Evolutionary conservation across 73 alveolate species (phyloP).

Genomic region (Paramecium tetraurelia): DNA sequence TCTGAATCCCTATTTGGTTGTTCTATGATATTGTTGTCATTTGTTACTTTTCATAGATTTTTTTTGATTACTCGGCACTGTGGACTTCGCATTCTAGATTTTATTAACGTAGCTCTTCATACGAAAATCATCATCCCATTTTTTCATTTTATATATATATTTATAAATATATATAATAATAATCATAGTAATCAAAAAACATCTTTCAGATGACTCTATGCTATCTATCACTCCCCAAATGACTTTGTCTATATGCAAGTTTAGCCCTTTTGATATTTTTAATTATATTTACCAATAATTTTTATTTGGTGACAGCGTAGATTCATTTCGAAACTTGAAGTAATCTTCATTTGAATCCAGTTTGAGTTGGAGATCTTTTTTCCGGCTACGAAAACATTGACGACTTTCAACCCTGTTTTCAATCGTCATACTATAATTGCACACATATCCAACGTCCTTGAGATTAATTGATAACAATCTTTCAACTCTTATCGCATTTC

Average conservation of each 20-base stretch:
- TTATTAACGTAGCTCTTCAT: neutral
- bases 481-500: neutral
- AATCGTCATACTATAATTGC: neutral
- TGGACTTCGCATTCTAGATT: neutral
- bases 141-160: neutral
- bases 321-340: neutral
- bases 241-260: neutral
- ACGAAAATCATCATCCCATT: constrained; percentile 31
- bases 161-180: neutral
- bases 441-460: neutral
- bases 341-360: neutral
- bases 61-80: neutral
- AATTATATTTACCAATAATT: neutral
- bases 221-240: neutral
- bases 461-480: neutral
- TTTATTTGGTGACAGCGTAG: neutral
- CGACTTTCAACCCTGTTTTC: neutral
- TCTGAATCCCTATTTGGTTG: neutral
- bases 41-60: neutral
- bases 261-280: neutral
- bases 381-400: neutral
- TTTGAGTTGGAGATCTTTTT: neutral
- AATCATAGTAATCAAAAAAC: neutral
- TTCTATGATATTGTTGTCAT: neutral
- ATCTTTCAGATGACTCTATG: neutral